Base-by-base conservation (phyloP, 2,329 filamentous ascomycete species). In the Biscogniauxia marginata region DNA sequence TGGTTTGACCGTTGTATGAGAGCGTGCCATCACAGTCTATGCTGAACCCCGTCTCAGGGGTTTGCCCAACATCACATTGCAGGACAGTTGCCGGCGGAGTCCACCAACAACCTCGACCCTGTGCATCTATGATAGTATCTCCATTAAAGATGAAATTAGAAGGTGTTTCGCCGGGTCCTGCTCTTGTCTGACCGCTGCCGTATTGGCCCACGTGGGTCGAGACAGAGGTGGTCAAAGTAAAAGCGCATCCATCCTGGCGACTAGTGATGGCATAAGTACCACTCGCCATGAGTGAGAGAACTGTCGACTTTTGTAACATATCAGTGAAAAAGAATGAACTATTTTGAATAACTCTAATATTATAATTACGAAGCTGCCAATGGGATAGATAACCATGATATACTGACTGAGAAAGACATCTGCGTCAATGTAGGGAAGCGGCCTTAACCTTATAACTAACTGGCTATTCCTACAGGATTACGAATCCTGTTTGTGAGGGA, bases 41-140 rank as follows among this genome's bases (percentile, higher is more conserved):
- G 13, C 74, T 72, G 71, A 88, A 88, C 39, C 84, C 84, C 5
- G 73, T 59, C 30, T 74, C 77, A 7, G 81, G 76, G 6, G 59
- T 58, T 19, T 79, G 79, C 49, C 80, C 80, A 11, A 66, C 60
- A 63, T 88, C 85, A 60, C 86, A 87, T 65, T 87, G 84, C 57
- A 84, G 79, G 46, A 86, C 81, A 16, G 77, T 77, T 2, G 82
- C 82, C 0, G 80, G 77, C 22, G 78, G 78, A 74, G 85, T 87
- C 63, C 86, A 72, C 69, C 86, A 84, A 65, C 86, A 88, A 25
- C 84, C 84, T 50, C 82, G 77, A 50, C 80, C 80, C 50, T 75
- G 74, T 25, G 70, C 67, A 65, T 88, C 85, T n/a, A 74, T 81
- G 57, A 89, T 74, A 30, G 79, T 79, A 45, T 75, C 74, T n/a